Percentiles rank a stretch among this genome's conserved stretches.
Conservation (phyloP, 306 rosid species). For the Cucurbita argyrosperma region DNA sequence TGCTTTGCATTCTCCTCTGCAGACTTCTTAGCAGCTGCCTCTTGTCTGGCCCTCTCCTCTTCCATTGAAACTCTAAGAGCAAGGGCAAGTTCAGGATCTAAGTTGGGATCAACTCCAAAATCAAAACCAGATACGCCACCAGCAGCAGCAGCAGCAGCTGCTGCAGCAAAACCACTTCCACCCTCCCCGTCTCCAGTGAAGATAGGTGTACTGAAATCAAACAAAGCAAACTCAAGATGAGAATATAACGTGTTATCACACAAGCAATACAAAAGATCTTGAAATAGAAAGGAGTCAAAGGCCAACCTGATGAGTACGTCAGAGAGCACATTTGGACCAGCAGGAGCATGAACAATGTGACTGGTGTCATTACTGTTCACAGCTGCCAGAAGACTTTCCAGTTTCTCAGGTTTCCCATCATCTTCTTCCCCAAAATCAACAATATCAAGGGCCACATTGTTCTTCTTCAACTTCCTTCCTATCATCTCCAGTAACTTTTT, state of each 20-base stretch:
- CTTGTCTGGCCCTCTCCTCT: slow-evolving; percentile 99
- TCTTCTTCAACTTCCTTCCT: slow-evolving; percentile 79
- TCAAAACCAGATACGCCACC: slow-evolving; percentile 89
- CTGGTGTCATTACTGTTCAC: slow-evolving; percentile 76
- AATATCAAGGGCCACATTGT: slow-evolving; percentile 83
- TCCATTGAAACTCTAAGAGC: slow-evolving; percentile 99
- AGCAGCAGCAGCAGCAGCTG: slow-evolving; percentile 84
- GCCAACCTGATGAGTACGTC: slow-evolving; percentile 57
- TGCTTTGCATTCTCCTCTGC: slow-evolving; percentile 71
- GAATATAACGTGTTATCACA: neutral
- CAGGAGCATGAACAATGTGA: slow-evolving; percentile 44
- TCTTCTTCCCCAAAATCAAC: slow-evolving; percentile 88
- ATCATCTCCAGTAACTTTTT: slow-evolving; percentile 72
- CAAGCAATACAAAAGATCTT: neutral
- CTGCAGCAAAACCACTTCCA: slow-evolving; percentile 88
- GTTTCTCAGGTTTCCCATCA: slow-evolving; percentile 70
- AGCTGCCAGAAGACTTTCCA: slow-evolving; percentile 68
- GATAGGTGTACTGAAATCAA: slow-evolving; percentile 66
- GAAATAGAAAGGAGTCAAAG: neutral
- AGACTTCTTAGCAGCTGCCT: slow-evolving; percentile 97
- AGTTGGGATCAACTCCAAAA: slow-evolving; percentile 96
- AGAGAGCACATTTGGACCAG: slow-evolving; percentile 45
- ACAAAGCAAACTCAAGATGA: neutral
- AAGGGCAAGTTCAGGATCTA: slow-evolving; percentile 98
- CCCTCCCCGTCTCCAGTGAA: slow-evolving; percentile 98